phyloP scores from a whole-genome alignment of 2,329 filamentous ascomycete species.

The Nannizziopsis arthrosporioides region DNA sequence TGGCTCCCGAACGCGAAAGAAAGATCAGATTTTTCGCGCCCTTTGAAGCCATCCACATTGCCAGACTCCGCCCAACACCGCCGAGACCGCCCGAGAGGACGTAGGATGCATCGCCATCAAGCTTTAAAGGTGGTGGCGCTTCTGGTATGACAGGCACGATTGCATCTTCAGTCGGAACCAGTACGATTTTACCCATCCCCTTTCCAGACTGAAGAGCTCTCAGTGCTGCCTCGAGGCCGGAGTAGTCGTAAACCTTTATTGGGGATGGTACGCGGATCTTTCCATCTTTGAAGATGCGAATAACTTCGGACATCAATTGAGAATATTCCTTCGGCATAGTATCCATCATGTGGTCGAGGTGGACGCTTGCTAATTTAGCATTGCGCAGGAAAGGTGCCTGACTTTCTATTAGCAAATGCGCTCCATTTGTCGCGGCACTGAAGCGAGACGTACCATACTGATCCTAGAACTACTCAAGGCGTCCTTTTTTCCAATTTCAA shows the following conservation, averaged over 20 bases:
- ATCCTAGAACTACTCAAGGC: slow-evolving; percentile 2
- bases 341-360: slow-evolving; percentile 15
- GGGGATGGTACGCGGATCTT: slow-evolving; percentile 16
- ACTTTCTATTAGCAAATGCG: neutral
- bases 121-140: neutral
- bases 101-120: slow-evolving; percentile 15
- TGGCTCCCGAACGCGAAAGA: slow-evolving; percentile 19
- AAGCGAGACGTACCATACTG: slow-evolving; percentile 7
- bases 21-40: slow-evolving; percentile 25
- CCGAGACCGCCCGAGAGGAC: slow-evolving; percentile 14
- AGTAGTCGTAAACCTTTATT: slow-evolving; percentile 12
- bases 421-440: no score
- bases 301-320: slow-evolving; percentile 12
- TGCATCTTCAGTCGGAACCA: slow-evolving; percentile 13
- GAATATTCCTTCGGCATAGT: slow-evolving; percentile 11
- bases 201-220: slow-evolving; percentile 16
- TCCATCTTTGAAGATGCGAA: slow-evolving; percentile 14
- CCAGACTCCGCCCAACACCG: slow-evolving; percentile 9
- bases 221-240: slow-evolving; percentile 16
- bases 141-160: slow-evolving; percentile 16
- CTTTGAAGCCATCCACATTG: slow-evolving; percentile 13
- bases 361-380: slow-evolving; percentile 15
- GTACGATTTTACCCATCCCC: slow-evolving; percentile 9
- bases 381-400: slow-evolving; percentile 15
- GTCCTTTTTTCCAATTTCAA: slow-evolving; percentile 15